Evolutionary conservation across 208 protist genomes (phyloP), one percentile per base, ranked within the genome.

Genomic region (Kentomonas sorsogonicus): DNA sequence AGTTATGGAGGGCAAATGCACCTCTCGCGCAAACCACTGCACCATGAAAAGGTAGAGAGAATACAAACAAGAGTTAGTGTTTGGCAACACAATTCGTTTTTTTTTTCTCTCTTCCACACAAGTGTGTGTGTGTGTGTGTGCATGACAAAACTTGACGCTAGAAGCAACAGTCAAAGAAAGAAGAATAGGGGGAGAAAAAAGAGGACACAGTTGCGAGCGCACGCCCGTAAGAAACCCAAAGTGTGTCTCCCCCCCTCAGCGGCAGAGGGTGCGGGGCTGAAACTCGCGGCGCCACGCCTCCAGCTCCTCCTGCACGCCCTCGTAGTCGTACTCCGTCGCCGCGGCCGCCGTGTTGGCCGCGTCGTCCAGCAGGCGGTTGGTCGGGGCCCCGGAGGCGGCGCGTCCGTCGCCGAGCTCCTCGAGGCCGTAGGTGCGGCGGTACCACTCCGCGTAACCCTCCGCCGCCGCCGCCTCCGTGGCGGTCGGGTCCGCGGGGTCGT

Each of bases 381-480:
- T 85, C 22, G 63, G 47, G 18, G 77, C 83, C 0, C 83, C 83
- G 5, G 79, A 87, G 15, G 83, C 83, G 1, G 77, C 77, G 34
- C 69, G 73, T 0, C 83, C 79, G 63, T 87, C 77, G 15, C 73
- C 79, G 29, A 86, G 56, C 45, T 85, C 80, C 20, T 84, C 79
- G 27, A 86, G 56, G 26, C 65, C 67, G 57, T 93, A 89, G 29
- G 77, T 89, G 41, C 69, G 69, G 27, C 75, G 77, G 67, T 89
- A 93, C 86, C 86, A 93, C 41, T 68, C 68, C 43, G 85, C 76
- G 61, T 93, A 93, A 7, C 75, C 64, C 58, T 85, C 81, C 26
- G 66, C 69, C n/a, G n/a, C n/a, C n/a, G n/a, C n/a, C n/a, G n/a
- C n/a, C 53, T 80, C 66, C 0, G 77, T 30, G 29, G 29, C 50